A percentile compares a stretch with the other conserved stretches of the same genome.
phyloP scores from a whole-genome alignment of 371 early-diverging fungal genomes.

The Mortierella sp. region DNA sequence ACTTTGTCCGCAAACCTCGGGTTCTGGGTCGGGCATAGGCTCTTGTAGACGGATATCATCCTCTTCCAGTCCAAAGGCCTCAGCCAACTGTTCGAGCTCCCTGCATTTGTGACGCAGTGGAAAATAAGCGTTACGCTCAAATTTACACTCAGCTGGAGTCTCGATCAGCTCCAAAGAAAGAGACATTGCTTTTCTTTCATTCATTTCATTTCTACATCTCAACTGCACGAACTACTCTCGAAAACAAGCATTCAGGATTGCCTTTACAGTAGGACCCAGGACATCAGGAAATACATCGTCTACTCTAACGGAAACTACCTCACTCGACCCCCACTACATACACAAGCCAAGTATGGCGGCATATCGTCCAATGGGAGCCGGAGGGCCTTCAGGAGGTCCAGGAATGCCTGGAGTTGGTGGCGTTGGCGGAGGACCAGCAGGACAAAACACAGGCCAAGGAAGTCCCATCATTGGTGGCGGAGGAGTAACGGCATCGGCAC shows the following conservation, averaged over 20 bases:
- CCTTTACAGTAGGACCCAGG: not conserved
- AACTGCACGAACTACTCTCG: not conserved
- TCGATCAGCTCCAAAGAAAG: not conserved
- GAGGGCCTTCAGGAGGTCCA: constrained; percentile 10
- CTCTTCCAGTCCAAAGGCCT: not conserved
- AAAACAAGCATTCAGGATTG: not conserved
- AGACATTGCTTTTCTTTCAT: not conserved
- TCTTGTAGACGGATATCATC: not conserved
- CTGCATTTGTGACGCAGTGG: not conserved
- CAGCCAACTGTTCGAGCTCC: not conserved
- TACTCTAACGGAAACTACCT: not conserved
- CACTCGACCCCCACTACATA: not conserved
- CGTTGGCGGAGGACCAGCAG: constrained; percentile 22
- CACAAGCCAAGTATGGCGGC: constrained; percentile 27
- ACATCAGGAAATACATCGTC: not conserved
- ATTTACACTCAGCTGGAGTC: not conserved
- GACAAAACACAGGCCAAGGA: constrained; percentile 1
- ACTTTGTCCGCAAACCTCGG: too few species aligned
- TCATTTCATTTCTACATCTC: not conserved
- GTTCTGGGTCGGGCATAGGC: not conserved
- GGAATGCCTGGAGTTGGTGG: constrained; percentile 23
- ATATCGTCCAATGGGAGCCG: constrained; percentile 32
- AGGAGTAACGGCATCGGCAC: not conserved
- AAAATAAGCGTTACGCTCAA: not conserved
- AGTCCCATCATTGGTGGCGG: constrained; percentile 4